Conservation (phyloP, 371 early-diverging fungal species). For the Rhizomucor pusillus region DNA sequence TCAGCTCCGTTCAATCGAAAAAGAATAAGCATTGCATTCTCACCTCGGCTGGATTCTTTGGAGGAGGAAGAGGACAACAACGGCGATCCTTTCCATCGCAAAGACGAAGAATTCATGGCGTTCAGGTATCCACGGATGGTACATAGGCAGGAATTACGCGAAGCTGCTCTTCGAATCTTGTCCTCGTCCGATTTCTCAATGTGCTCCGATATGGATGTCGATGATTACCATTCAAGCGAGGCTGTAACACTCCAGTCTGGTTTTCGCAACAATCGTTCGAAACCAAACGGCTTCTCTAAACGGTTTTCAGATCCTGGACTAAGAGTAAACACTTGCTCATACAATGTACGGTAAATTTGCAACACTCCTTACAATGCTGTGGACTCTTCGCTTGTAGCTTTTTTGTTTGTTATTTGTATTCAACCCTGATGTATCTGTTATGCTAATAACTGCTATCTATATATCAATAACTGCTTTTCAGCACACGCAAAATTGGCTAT, state of each 20-base stretch:
- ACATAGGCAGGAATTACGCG: slow-evolving; percentile 11
- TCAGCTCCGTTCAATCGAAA: too few species aligned
- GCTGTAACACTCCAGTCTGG: too few species aligned
- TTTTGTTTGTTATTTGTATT: too few species aligned
- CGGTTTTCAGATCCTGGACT: slow-evolving; percentile 1
- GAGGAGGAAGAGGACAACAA: slow-evolving; percentile 5
- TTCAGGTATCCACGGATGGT: slow-evolving; percentile 18
- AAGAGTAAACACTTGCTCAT: too few species aligned
- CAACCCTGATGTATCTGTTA: too few species aligned
- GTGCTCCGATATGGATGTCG: background rate
- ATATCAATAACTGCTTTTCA: too few species aligned
- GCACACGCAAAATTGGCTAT: too few species aligned
- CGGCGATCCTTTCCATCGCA: background rate
- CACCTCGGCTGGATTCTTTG: slow-evolving; percentile 4
- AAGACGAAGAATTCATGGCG: slow-evolving; percentile 2
- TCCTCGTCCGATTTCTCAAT: slow-evolving; percentile 6
- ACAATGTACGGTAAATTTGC: too few species aligned
- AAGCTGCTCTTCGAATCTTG: slow-evolving; percentile 11
- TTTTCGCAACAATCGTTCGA: background rate
- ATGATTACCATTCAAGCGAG: too few species aligned
- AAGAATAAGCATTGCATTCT: slow-evolving; percentile 1
- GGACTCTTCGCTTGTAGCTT: too few species aligned
- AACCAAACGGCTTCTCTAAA: background rate
- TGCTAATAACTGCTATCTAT: too few species aligned
- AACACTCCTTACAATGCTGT: too few species aligned